Evolutionary conservation across 345 rosid genomes (phyloP).

Genomic region (Hypericum androsaemum): DNA sequence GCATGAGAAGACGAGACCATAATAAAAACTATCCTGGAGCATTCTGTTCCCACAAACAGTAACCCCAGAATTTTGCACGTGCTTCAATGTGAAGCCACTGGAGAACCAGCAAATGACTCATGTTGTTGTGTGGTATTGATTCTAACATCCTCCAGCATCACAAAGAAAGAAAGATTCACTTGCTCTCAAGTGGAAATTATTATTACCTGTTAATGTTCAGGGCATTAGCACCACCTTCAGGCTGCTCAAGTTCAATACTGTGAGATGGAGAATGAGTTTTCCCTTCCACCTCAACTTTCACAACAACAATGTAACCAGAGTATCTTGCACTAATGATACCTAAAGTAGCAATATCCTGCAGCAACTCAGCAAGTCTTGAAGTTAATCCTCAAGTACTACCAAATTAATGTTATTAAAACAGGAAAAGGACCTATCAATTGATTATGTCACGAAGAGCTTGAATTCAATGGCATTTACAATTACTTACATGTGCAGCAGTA

Average conservation of each 20-base stretch:
- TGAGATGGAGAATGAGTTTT: constrained; percentile 39
- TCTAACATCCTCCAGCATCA: too few species aligned
- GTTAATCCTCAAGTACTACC: constrained; percentile 1
- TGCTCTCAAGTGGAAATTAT: too few species aligned
- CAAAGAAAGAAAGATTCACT: too few species aligned
- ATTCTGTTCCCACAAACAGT: too few species aligned
- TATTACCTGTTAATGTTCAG: constrained; percentile 82
- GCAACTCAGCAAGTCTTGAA: constrained; percentile 11
- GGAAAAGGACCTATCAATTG: neutral
- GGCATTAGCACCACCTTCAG: constrained; percentile 98
- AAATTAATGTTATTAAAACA: neutral
- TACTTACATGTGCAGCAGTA: constrained; percentile 87
- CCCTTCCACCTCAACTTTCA: constrained; percentile 56
- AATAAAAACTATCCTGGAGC: too few species aligned
- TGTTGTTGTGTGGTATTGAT: too few species aligned
- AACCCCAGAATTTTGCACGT: too few species aligned
- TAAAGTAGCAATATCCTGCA: constrained; percentile 75
- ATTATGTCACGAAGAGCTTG: constrained; percentile 6
- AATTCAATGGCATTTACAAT: constrained; percentile 15
- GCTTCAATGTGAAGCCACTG: too few species aligned
- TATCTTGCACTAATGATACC: constrained; percentile 73
- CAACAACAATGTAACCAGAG: constrained; percentile 75
- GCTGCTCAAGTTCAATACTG: constrained; percentile 74
- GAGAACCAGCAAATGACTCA: too few species aligned
- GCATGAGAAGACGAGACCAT: too few species aligned